phyloP scores from a whole-genome alignment of 345 rosid species.

The Salix viminalis region DNA sequence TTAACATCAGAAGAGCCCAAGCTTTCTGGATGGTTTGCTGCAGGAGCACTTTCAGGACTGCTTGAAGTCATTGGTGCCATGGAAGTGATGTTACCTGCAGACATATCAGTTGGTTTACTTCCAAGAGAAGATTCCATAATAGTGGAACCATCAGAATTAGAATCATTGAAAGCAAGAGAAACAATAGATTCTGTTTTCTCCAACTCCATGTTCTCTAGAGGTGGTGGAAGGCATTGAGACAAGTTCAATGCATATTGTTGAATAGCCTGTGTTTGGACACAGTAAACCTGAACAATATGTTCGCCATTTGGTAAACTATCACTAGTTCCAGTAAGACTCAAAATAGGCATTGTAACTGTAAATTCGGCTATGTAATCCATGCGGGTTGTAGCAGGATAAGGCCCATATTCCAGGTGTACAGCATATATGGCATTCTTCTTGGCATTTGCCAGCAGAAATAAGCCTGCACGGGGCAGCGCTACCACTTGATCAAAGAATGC shows the following conservation, averaged over 20 bases:
- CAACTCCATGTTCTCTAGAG: slow-evolving; percentile 43
- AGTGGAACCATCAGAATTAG: slow-evolving; percentile 24
- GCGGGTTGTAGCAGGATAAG: slow-evolving; percentile 58
- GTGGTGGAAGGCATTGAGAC: slow-evolving; percentile 70
- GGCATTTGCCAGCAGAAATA: slow-evolving; percentile 82
- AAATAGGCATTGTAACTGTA: slow-evolving; percentile 84
- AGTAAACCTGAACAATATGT: slow-evolving; percentile 16
- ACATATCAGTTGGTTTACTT: slow-evolving; percentile 29
- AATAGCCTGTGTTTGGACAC: slow-evolving; percentile 78
- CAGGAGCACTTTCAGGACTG: slow-evolving; percentile 24
- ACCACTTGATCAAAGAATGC: slow-evolving; percentile 82
- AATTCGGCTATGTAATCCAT: slow-evolving; percentile 89
- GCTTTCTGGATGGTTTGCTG: slow-evolving; percentile 28
- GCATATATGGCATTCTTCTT: slow-evolving; percentile 88
- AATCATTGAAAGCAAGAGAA: slow-evolving; percentile 31
- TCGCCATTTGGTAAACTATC: slow-evolving; percentile 53
- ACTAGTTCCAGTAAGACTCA: slow-evolving; percentile 81
- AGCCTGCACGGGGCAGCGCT: slow-evolving; percentile 63
- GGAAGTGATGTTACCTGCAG: slow-evolving; percentile 16
- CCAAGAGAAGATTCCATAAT: slow-evolving; percentile 31
- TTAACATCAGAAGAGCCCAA: slow-evolving; percentile 37
- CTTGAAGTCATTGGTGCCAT: slow-evolving; percentile 19
- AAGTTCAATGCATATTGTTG: slow-evolving; percentile 86
- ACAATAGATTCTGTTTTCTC: slow-evolving; percentile 46
- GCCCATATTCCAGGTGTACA: slow-evolving; percentile 73